Conservation (phyloP, 1,284 basidiomycete species). For the Tilletia horrida region DNA sequence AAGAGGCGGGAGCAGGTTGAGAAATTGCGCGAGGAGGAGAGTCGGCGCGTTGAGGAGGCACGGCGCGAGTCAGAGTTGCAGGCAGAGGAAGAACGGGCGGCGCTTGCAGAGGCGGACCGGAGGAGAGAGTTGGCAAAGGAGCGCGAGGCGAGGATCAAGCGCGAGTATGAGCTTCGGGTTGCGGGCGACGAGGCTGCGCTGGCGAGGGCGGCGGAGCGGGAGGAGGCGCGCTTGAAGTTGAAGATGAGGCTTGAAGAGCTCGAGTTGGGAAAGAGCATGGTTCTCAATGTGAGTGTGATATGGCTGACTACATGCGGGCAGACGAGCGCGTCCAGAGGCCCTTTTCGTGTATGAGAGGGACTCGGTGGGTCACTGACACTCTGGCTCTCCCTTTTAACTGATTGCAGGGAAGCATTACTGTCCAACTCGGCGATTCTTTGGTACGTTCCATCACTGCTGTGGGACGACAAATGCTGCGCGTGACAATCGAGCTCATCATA, state of each 20-base stretch:
- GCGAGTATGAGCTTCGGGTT: conserved; percentile 1
- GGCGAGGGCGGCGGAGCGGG: conserved; percentile 1
- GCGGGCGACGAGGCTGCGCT: conserved; percentile 6
- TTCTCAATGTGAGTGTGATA: neutral
- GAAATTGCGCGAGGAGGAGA: conserved; percentile 5
- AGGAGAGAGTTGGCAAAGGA: neutral
- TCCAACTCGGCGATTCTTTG: neutral
- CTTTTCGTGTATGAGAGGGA: too few species aligned
- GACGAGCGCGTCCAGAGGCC: neutral
- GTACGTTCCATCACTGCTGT: neutral
- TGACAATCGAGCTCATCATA: neutral
- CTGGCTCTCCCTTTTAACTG: neutral
- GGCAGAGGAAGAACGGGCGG: neutral
- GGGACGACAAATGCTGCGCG: neutral
- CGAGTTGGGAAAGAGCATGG: conserved; percentile 13
- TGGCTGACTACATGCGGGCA: neutral
- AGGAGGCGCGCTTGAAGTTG: conserved; percentile 6
- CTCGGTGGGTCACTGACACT: neutral
- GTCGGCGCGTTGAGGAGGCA: neutral
- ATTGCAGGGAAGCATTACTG: conserved; percentile 1
- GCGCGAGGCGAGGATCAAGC: neutral
- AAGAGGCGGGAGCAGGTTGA: conserved; percentile 6
- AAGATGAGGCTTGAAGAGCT: neutral
- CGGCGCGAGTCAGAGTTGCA: neutral
- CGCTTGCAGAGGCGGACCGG: neutral